phyloP scores from a whole-genome alignment of 345 rosid genomes.

The Eucalyptus coolabah region DNA sequence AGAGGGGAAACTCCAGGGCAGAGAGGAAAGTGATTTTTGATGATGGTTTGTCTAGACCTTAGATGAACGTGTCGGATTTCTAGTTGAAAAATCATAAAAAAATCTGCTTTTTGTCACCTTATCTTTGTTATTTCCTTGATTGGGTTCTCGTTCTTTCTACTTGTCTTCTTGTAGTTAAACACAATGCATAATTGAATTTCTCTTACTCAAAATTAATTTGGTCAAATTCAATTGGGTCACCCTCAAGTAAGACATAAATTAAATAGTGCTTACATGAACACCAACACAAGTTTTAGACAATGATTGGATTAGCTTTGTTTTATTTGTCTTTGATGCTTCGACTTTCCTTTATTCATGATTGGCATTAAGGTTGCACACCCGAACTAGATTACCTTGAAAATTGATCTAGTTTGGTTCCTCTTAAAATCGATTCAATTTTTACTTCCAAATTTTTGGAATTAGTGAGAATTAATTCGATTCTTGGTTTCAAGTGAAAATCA shows the following conservation, averaged over 20 bases:
- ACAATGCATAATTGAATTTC: not conserved
- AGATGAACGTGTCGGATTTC: not conserved
- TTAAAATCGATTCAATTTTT: too few relatives aligned
- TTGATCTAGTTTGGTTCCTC: fast-evolving
- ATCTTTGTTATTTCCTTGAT: not conserved
- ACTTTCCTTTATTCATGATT: too few relatives aligned
- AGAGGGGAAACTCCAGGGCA: too few relatives aligned
- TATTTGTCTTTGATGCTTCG: not conserved
- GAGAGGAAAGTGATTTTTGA: too few relatives aligned
- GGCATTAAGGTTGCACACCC: fast-evolving
- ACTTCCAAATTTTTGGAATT: too few relatives aligned
- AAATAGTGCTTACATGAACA: not conserved
- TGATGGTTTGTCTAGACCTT: too few relatives aligned
- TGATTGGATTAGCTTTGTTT: not conserved
- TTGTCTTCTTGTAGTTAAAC: not conserved
- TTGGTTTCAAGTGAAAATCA: too few relatives aligned
- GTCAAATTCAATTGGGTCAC: not conserved
- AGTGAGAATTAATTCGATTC: too few relatives aligned
- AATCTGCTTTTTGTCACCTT: not conserved
- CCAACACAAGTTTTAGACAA: not conserved
- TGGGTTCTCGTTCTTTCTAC: fast-evolving
- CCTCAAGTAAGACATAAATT: not conserved
- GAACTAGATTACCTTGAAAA: too few relatives aligned
- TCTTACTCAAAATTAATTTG: not conserved
- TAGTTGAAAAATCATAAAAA: not conserved